Conservation (phyloP, 208 protist species). For the Crithidia expoeki region DNA sequence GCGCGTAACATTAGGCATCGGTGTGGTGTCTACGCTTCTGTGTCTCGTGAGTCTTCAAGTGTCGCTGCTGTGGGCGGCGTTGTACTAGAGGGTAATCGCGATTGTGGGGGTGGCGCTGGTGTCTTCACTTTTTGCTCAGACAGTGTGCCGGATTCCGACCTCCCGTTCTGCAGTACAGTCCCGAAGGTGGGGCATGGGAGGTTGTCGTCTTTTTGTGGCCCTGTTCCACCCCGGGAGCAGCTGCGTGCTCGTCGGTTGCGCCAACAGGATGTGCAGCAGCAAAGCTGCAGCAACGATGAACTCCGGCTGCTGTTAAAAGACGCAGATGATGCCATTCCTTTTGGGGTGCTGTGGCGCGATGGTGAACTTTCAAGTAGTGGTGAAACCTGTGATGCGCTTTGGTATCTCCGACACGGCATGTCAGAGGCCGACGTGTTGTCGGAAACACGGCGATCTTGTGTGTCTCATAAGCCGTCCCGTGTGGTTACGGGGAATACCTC, state of each 20-base stretch:
- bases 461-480: not conserved
- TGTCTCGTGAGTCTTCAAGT: no score
- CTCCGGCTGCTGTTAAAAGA: not conserved
- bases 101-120: no score
- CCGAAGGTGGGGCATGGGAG: no score
- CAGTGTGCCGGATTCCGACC: no score
- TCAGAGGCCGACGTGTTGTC: slow-evolving; percentile 5
- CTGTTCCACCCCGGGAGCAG: slow-evolving; percentile 7
- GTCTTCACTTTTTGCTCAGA: no score
- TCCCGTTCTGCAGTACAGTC: no score
- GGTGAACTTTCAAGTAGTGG: not conserved
- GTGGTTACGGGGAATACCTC: not conserved
- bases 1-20: slow-evolving; percentile 11
- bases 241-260: slow-evolving; percentile 1
- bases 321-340: not conserved
- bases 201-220: not conserved
- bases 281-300: not conserved
- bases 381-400: not conserved
- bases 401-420: not conserved
- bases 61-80: no score
- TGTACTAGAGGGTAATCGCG: no score
- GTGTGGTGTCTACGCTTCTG: no score
- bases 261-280: not conserved
- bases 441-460: not conserved
- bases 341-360: not conserved